Conservation (phyloP, 345 rosid genomes). For the Hibiscus mutabilis region DNA sequence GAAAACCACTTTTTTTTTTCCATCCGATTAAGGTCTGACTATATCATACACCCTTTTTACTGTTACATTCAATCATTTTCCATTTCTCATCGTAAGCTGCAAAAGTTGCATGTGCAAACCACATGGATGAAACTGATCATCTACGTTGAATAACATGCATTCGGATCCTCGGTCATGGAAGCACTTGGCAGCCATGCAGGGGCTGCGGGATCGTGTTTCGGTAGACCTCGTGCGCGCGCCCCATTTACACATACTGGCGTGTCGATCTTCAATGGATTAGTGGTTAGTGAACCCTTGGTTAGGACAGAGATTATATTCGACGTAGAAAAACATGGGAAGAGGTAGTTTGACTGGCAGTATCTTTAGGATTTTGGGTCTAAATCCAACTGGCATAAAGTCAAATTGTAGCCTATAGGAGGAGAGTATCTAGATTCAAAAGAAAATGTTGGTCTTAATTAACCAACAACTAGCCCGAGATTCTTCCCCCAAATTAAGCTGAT, state of each 20-base stretch:
- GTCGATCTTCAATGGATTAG: neutral
- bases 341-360: neutral
- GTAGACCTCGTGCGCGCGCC: neutral
- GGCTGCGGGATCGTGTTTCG: neutral
- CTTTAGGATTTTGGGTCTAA: neutral
- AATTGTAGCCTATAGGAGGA: neutral
- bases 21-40: neutral
- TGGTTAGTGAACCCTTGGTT: neutral
- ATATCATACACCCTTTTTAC: neutral
- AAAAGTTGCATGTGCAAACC: neutral
- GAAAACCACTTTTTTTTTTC: no score
- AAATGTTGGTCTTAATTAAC: neutral
- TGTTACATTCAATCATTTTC: neutral
- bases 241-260: neutral
- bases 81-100: neutral
- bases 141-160: neutral
- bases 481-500: neutral
- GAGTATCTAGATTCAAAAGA: neutral
- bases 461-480: neutral
- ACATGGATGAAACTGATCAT: neutral
- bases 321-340: neutral
- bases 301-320: neutral
- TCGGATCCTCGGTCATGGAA: neutral
- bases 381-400: neutral
- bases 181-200: slow-evolving; percentile 9